Base-by-base conservation (phyloP, 345 rosid species). In the Salix caprea region DNA sequence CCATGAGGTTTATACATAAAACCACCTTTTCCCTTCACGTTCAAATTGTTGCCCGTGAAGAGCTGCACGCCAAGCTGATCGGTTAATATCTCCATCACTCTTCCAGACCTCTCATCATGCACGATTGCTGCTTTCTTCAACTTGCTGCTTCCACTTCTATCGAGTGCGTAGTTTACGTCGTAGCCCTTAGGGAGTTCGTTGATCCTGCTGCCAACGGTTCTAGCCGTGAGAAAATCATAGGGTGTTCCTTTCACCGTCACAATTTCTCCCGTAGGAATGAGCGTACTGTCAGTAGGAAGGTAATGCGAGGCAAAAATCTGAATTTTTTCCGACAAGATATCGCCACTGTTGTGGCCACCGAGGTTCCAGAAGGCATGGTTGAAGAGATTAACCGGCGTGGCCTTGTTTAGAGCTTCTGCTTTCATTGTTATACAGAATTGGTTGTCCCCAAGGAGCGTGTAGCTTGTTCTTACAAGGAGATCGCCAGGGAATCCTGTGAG, bases 331-430 rank as follows among this genome's bases (percentile, higher is more conserved):
- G 94, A 90, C 36, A 96, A 80, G 78, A 96, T 90, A 60, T 90
- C 88, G 0, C 96, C 96, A 12, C 88, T 82, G 72, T 81, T 78
- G 74, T 93, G 98, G 46, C 97, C 97, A 39, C 92, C 96, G 18
- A 95, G 90, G 86, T 95, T 95, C 96, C 94, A 95, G 73, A 91
- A 95, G n/a, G 89, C 80, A 66, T 96, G 99, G 65, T 90, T 92
- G 56, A 93, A 97, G 44, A 96, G 87, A 76, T 93, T 95, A 46
- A 93, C 92, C 0, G 98, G 97, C 21, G 98, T 96, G 12, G 94
- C 84, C 86, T 88, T 91, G 82, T 85, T 86, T 32, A 84, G 70
- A 28, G 97, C 89, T 75, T 84, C 89, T 68, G 89, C 99, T 74
- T 86, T 87, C 99, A 96, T 93, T 69, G 42, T 80, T 52, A 96